A percentile compares a stretch with the other conserved stretches of the same genome.
phyloP scores from a whole-genome alignment of 495 filamentous ascomycete species.

The Penicillium chermesinum region DNA sequence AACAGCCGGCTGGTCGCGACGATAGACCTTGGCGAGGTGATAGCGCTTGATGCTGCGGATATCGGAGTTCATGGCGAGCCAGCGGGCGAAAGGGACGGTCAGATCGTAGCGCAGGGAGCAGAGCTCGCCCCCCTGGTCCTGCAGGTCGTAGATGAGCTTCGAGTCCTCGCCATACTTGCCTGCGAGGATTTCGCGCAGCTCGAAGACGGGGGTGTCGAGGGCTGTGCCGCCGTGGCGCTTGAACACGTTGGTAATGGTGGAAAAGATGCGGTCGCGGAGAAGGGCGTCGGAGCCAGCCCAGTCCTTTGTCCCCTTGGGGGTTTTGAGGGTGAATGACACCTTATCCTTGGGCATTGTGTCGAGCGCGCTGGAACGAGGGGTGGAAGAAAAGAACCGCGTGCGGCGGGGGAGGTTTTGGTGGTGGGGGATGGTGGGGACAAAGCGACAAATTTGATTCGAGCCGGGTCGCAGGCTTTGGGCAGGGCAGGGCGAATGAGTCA shows the following conservation, averaged over 20 bases:
- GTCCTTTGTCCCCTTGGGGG: constrained; percentile 47
- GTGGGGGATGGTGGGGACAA: constrained; percentile 40
- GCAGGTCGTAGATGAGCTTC: constrained; percentile 85
- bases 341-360: constrained; percentile 35
- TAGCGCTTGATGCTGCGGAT: constrained; percentile 78
- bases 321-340: constrained; percentile 41
- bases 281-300: constrained; percentile 32
- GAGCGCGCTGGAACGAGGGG: constrained; percentile 12
- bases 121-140: constrained; percentile 80
- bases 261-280: constrained; percentile 68
- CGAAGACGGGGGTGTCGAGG: constrained; percentile 81
- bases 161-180: constrained; percentile 92
- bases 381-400: constrained; percentile 27
- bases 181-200: constrained; percentile 70
- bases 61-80: constrained; percentile 76
- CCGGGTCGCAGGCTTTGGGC: constrained; percentile 18
- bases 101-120: constrained; percentile 85
- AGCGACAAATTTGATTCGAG: constrained; percentile 30
- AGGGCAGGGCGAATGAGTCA: constrained; percentile 14
- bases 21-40: constrained; percentile 85
- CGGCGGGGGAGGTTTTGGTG: constrained; percentile 26
- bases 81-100: constrained; percentile 85
- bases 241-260: constrained; percentile 77
- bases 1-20: constrained; percentile 76
- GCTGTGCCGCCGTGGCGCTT: constrained; percentile 82